These are phyloP conservation scores for Paspalum vaginatum DNA, from an alignment of 176 grass and related monocot genomes.

Conservation along the genomic window DNA sequence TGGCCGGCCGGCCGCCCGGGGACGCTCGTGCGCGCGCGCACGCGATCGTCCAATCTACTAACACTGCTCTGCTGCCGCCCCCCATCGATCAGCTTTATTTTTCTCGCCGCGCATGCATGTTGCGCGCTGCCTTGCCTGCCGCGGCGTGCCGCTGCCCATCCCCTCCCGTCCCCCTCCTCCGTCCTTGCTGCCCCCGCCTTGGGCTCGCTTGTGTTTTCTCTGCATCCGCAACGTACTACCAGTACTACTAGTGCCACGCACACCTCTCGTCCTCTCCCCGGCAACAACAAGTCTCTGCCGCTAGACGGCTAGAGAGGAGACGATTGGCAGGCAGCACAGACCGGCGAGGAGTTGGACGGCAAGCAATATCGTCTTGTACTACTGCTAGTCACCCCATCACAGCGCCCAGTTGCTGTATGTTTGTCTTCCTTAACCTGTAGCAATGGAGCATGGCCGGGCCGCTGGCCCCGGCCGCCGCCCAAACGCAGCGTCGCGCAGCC, in stretches of 20 bases:
- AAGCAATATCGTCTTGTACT: conserved; percentile 41
- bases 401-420: background rate
- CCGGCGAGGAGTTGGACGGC: conserved; percentile 28
- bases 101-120: no score
- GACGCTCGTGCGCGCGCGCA: conserved; percentile 92
- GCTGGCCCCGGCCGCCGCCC: conserved; percentile 47
- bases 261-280: background rate
- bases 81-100: no score
- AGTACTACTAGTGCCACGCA: background rate
- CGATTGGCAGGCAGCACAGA: no score
- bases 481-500: background rate
- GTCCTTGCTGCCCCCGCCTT: background rate
- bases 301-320: background rate
- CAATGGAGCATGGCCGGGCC: no score
- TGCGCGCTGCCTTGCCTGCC: conserved; percentile 13
- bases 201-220: background rate
- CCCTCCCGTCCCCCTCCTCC: background rate
- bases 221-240: background rate
- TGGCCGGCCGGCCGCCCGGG: background rate
- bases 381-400: background rate
- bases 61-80: background rate
- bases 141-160: conserved; percentile 18
- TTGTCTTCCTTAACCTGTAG: background rate
- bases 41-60: conserved; percentile 68
- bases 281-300: background rate